Percentiles rank a stretch among this genome's conserved stretches.
These are phyloP conservation scores for Picea abies DNA, from an alignment of 83 land plant genomes.

Conservation along the genomic window DNA sequence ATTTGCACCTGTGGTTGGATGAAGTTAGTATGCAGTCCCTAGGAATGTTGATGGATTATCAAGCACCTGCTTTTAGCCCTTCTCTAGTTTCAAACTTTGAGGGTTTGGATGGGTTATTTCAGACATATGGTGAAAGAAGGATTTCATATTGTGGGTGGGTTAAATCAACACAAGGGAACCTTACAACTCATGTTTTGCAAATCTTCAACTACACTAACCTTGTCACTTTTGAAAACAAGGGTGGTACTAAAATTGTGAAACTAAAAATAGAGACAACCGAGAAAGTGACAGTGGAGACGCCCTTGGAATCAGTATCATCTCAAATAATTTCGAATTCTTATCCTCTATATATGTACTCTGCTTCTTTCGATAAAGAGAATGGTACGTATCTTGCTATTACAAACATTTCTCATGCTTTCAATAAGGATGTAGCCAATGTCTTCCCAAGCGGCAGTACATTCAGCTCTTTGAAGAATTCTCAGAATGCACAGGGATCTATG, in stretches of 20 bases:
- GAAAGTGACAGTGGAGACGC: constrained; percentile 24
- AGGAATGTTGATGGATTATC: constrained; percentile 37
- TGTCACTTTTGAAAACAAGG: constrained; percentile 43
- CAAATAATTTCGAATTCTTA: constrained; percentile 21
- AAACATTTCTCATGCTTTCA: constrained; percentile 45
- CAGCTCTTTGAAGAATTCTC: constrained; percentile 14
- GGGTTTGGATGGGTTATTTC: constrained; percentile 55
- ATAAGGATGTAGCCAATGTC: constrained; percentile 12
- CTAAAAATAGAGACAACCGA: constrained; percentile 31
- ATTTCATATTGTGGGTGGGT: constrained; percentile 63
- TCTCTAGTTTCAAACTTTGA: constrained; percentile 27
- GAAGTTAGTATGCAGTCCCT: constrained; percentile 22
- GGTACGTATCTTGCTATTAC: constrained; percentile 22
- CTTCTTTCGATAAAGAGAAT: constrained; percentile 33
- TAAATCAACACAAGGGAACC: constrained; percentile 59
- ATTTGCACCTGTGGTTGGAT: constrained; percentile 95
- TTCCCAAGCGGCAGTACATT: not conserved
- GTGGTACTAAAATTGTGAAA: constrained; percentile 29
- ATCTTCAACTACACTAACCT: constrained; percentile 33
- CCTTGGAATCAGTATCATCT: constrained; percentile 20
- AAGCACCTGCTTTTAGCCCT: constrained; percentile 16
- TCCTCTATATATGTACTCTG: constrained; percentile 33
- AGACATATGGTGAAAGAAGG: constrained; percentile 35
- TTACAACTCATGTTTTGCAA: constrained; percentile 40
- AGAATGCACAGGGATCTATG: constrained; percentile 14